A percentile compares a stretch with the other conserved stretches of the same genome.
Evolutionary conservation across 768 basidiomycete species (phyloP).

Genomic region (Cystofilobasidium macerans): DNA sequence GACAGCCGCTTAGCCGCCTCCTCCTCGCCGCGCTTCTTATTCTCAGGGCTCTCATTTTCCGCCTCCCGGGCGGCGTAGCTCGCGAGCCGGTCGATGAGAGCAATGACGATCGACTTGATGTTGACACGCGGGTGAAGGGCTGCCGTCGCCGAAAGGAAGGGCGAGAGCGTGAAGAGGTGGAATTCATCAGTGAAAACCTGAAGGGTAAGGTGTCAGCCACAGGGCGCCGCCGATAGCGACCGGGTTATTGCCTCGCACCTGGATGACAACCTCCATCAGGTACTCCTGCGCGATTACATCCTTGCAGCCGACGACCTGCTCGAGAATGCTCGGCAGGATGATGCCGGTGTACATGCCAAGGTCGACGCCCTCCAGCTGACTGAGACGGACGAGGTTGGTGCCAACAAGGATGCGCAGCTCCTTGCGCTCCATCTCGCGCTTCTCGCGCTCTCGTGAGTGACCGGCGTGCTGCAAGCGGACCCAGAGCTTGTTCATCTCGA

Average conservation of each 20-base stretch:
- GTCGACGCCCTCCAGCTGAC: constrained; percentile 92
- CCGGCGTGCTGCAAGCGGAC: constrained; percentile 96
- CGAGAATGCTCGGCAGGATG: constrained; percentile 84
- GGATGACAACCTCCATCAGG: constrained; percentile 98
- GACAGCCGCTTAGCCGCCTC: constrained; percentile 78
- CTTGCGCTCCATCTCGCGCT: constrained; percentile 88
- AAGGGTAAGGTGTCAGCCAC: neutral
- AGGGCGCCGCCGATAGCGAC: too few relatives aligned
- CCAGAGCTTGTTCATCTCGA: constrained; percentile 99
- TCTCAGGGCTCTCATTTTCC: constrained; percentile 89
- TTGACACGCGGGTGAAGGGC: constrained; percentile 96
- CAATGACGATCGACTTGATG: constrained; percentile 96
- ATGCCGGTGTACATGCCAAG: constrained; percentile 73
- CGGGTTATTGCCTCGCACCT: constrained; percentile 57
- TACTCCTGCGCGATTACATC: constrained; percentile 99
- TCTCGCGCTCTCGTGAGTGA: constrained; percentile 91
- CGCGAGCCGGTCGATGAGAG: constrained; percentile 88
- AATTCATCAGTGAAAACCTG: constrained; percentile 98
- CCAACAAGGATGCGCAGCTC: constrained; percentile 94
- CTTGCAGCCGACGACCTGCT: constrained; percentile 97
- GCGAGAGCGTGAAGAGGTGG: constrained; percentile 87
- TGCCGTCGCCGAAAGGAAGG: constrained; percentile 90
- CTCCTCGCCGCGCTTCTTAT: constrained; percentile 84
- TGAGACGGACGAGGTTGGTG: constrained; percentile 89
- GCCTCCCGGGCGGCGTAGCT: constrained; percentile 95